Percentiles rank a stretch among this genome's conserved stretches.
Conservation (phyloP, 768 basidiomycete genomes). For the Kwoniella europaea region DNA sequence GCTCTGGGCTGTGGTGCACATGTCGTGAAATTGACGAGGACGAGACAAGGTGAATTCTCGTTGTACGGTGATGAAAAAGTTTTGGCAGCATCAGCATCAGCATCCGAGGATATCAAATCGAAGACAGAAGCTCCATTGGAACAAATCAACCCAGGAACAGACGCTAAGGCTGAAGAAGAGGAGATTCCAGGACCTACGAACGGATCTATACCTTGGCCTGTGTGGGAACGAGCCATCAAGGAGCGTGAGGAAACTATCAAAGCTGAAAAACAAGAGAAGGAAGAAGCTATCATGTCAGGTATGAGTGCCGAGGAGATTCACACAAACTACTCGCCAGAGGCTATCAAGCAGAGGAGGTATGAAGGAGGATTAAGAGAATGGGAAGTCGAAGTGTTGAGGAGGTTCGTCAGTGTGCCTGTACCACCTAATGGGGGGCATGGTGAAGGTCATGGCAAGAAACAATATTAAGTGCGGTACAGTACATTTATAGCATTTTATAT, state of each 20-base stretch:
- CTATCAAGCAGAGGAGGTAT: slow-evolving; percentile 64
- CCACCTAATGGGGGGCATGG: slow-evolving; percentile 28
- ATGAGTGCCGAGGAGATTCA: slow-evolving; percentile 58
- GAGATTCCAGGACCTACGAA: slow-evolving; percentile 61
- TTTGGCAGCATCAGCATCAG: slow-evolving; percentile 4
- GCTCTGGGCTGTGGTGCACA: slow-evolving; percentile 86
- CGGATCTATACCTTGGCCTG: slow-evolving; percentile 59
- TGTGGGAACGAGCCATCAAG: slow-evolving; percentile 51
- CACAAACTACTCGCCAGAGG: slow-evolving; percentile 24
- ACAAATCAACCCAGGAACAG: no score
- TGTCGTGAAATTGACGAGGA: slow-evolving; percentile 85
- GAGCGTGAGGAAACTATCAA: slow-evolving; percentile 68
- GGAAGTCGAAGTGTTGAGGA: slow-evolving; percentile 79
- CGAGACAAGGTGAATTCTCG: slow-evolving; percentile 81
- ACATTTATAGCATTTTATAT: neutral
- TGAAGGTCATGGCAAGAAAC: neutral
- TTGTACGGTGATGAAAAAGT: slow-evolving; percentile 41
- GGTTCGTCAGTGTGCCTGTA: slow-evolving; percentile 49
- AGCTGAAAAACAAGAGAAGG: slow-evolving; percentile 38
- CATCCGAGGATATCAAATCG: neutral
- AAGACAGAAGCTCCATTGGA: neutral
- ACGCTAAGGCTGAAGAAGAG: neutral
- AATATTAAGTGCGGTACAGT: neutral
- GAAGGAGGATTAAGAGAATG: slow-evolving; percentile 68
- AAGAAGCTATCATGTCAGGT: slow-evolving; percentile 44